Evolutionary conservation across 108 stramenopile species (phyloP), one percentile per base, ranked within the genome.

Genomic region (Conticribra guillardii): DNA sequence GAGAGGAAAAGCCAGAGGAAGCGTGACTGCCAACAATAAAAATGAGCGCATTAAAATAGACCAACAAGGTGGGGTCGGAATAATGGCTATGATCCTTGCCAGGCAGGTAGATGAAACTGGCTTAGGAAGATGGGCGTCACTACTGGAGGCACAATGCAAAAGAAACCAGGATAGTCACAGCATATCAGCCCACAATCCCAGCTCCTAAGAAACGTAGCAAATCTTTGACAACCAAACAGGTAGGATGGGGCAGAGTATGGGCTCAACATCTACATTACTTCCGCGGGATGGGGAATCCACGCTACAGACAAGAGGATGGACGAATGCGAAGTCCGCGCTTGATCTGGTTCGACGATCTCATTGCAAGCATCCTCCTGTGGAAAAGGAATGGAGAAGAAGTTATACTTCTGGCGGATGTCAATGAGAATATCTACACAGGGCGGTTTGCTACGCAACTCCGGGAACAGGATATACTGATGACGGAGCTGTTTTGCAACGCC

Each of bases 181-280:
- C 63, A 0, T 64, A 65, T n/a, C 31, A 26, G 2, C 58, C 58
- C 4, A 31, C 33, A 29, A 33, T 33, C 19, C 58, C 33, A 37
- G 1, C 33, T 17, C 31, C 16, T 16, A 28, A 24, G 4, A 21
- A 4, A 17, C 22, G 21, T 27, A 14, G 3, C 3, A 3, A 3
- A 14, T 26, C 14, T 22, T 14, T 15, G 7, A 18, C 4, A 9
- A 41, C 37, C 11, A 5, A 5, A 41, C 11, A 5, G 5, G 11
- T 41, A 9, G 37, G 37, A 41, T 11, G 37, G 8, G 11, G 8
- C 37, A 41, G 8, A 9, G 37, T 41, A 11, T 41, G 37, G 37
- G 5, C 37, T 11, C 37, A 41, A 41, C 37, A 41, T 41, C 8
- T 9, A 9, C 37, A 11, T 41, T 5, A 41, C 5, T 41, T 9